phyloP scores from a whole-genome alignment of 257 asterid genomes.

The Solanum sitiens region DNA sequence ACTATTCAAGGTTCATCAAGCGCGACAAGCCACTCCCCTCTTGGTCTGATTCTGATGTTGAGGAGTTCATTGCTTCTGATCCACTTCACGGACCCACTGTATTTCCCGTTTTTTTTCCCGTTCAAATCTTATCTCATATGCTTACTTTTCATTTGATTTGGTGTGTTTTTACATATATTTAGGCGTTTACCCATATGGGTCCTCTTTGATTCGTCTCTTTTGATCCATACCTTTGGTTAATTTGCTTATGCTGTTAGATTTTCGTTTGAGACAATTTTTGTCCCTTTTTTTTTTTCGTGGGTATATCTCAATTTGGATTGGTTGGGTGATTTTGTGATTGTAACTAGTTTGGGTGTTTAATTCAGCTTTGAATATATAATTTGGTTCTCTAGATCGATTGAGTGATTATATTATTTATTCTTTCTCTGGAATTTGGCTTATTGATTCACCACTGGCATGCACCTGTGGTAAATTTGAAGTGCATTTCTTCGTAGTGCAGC shows the following conservation, averaged over 20 bases:
- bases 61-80: slow-evolving; percentile 66
- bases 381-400: neutral
- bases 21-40: slow-evolving; percentile 73
- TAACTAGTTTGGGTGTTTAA: neutral
- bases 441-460: neutral
- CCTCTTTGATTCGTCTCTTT: neutral
- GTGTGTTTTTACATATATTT: neutral
- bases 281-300: neutral
- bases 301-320: neutral
- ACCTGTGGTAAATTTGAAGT: neutral
- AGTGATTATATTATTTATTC: neutral
- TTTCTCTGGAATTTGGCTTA: neutral
- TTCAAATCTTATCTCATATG: neutral
- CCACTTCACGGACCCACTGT: slow-evolving; percentile 78
- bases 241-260: neutral
- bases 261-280: neutral
- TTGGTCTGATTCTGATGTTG: slow-evolving; percentile 76
- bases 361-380: neutral
- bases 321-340: neutral
- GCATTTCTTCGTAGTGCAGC: neutral
- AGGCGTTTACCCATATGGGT: neutral
- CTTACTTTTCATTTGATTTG: neutral
- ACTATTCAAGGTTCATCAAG: slow-evolving; percentile 53
- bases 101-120: neutral
- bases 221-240: neutral